Evolutionary conservation across 2,329 filamentous ascomycete genomes (phyloP).

Genomic region (Sporothrix phasma): DNA sequence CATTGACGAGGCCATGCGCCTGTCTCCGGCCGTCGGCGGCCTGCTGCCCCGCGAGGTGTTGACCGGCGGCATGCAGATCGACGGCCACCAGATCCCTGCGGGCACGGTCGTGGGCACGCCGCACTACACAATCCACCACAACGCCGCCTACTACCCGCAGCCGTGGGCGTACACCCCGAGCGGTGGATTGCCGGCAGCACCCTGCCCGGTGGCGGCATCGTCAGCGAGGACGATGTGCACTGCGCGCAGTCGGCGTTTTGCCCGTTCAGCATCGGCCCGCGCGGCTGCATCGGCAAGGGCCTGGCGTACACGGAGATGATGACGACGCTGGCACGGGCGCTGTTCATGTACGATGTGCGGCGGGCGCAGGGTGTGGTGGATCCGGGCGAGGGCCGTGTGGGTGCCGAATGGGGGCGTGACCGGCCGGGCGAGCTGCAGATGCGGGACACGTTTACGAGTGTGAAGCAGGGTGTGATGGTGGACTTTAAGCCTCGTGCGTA

Average conservation of each 20-base stretch:
- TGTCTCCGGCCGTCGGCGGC: slow-evolving; percentile 51
- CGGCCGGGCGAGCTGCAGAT: slow-evolving; percentile 56
- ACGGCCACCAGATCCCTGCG: slow-evolving; percentile 43
- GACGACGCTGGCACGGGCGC: slow-evolving; percentile 48
- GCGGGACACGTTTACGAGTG: slow-evolving; percentile 61
- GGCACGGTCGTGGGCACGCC: slow-evolving; percentile 55
- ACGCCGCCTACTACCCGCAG: slow-evolving; percentile 49
- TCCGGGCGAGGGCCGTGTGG: slow-evolving; percentile 41
- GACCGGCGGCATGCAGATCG: slow-evolving; percentile 43
- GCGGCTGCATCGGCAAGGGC: slow-evolving; percentile 63
- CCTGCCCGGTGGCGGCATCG: slow-evolving; percentile 20
- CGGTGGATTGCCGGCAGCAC: slow-evolving; percentile 48
- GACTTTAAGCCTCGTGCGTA: slow-evolving; percentile 36
- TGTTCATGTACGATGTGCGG: slow-evolving; percentile 53
- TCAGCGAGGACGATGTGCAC: slow-evolving; percentile 41
- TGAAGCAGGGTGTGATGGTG: slow-evolving; percentile 61
- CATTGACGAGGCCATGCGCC: slow-evolving; percentile 55
- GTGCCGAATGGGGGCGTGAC: slow-evolving; percentile 45
- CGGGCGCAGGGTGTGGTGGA: slow-evolving; percentile 39
- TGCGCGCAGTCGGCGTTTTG: slow-evolving; percentile 60
- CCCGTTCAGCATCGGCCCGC: slow-evolving; percentile 60
- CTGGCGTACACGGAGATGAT: slow-evolving; percentile 59
- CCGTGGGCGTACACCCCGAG: slow-evolving; percentile 53
- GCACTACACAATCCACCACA: slow-evolving; percentile 60
- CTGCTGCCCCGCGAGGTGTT: slow-evolving; percentile 51